Evolutionary conservation across 495 filamentous ascomycete genomes (phyloP).

Genomic region (Penicillium coffeae): DNA sequence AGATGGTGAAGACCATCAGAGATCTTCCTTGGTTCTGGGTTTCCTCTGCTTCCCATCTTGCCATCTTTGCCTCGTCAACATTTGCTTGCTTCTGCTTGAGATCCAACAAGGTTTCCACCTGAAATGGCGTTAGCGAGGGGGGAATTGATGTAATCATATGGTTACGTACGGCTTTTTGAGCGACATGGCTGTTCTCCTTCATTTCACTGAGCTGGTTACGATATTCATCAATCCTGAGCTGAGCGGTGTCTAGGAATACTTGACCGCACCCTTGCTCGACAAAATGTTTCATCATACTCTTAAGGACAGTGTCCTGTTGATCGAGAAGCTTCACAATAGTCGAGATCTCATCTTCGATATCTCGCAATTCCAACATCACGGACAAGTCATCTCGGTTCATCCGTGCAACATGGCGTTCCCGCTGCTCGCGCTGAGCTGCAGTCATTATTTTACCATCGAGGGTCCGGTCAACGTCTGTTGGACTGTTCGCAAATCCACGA

Average conservation of each 20-base stretch:
- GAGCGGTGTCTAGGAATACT: constrained; percentile 47
- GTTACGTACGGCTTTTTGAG: constrained; percentile 38
- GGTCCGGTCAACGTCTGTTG: constrained; percentile 46
- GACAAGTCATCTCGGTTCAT: constrained; percentile 62
- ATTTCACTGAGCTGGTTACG: constrained; percentile 54
- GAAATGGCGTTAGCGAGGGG: constrained; percentile 6
- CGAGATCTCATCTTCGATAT: constrained; percentile 63
- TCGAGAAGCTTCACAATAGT: constrained; percentile 57
- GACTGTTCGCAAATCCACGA: constrained; percentile 38
- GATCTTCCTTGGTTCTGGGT: constrained; percentile 60
- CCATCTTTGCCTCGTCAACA: constrained; percentile 63
- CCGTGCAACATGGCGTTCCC: constrained; percentile 47
- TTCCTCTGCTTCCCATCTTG: constrained; percentile 59
- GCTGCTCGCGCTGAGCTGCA: constrained; percentile 41
- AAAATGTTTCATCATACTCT: constrained; percentile 46
- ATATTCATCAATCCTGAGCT: constrained; percentile 53
- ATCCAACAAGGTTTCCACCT: constrained; percentile 64
- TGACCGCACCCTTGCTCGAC: constrained; percentile 28
- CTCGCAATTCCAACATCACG: constrained; percentile 59
- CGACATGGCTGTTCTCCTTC: constrained; percentile 45
- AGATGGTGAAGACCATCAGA: constrained; percentile 67
- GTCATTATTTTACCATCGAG: constrained; percentile 42
- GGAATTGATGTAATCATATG: too few species aligned
- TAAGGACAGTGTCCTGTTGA: constrained; percentile 50
- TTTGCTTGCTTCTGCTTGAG: constrained; percentile 68